phyloP scores from a whole-genome alignment of 2,329 filamentous ascomycete species.

The Leptoxyphium fumago region DNA sequence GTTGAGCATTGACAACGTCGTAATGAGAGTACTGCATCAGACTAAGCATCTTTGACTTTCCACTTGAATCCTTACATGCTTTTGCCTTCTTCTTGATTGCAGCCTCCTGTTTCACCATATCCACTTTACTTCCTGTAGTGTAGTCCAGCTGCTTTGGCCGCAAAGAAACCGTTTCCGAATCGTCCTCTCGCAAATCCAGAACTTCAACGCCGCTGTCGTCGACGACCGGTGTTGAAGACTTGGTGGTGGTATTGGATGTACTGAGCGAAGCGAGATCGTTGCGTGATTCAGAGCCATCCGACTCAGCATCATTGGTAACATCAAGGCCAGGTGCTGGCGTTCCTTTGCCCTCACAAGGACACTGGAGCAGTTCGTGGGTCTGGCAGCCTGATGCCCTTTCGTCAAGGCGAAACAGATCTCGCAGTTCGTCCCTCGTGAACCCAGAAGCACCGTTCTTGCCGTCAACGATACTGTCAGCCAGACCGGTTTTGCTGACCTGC shows the following conservation, averaged over 20 bases:
- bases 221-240: neutral
- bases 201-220: constrained; percentile 3
- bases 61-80: constrained; percentile 16
- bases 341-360: constrained; percentile 45
- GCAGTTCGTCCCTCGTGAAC: constrained; percentile 51
- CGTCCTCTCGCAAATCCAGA: constrained; percentile 11
- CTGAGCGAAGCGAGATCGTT: constrained; percentile 13
- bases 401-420: constrained; percentile 53
- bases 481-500: constrained; percentile 54
- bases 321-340: constrained; percentile 6
- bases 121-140: constrained; percentile 25
- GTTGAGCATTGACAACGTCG: constrained; percentile 24
- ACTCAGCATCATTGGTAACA: constrained; percentile 11
- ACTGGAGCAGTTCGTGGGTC: constrained; percentile 53
- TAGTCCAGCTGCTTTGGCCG: constrained; percentile 19
- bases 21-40: constrained; percentile 43
- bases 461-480: constrained; percentile 59
- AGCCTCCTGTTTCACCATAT: constrained; percentile 29
- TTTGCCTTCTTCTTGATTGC: constrained; percentile 15
- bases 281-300: constrained; percentile 5
- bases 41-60: constrained; percentile 30
- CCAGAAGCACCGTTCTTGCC: constrained; percentile 44
- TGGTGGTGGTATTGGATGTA: constrained; percentile 1
- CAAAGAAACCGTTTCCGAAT: constrained; percentile 6
- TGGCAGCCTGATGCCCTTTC: constrained; percentile 42